Percentiles rank a stretch among this genome's conserved stretches.
Evolutionary conservation across 495 filamentous ascomycete genomes (phyloP).

Genomic region (Hyaloscypha variabilis): DNA sequence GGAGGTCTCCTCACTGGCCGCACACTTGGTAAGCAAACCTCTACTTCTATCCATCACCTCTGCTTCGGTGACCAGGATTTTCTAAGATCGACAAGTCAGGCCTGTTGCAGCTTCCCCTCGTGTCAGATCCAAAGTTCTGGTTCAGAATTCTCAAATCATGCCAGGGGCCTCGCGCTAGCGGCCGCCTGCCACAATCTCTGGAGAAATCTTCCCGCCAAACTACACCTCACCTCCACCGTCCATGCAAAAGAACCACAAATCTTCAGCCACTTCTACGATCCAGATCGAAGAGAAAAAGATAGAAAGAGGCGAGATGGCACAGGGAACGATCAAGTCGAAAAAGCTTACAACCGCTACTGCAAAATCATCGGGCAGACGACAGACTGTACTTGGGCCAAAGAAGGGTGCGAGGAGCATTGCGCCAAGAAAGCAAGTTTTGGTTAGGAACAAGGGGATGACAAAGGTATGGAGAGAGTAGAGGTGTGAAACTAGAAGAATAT

Average conservation of each 20-base stretch:
- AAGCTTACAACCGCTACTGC: slow-evolving; percentile 26
- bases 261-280: not conserved
- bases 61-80: too few species aligned
- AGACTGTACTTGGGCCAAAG: slow-evolving; percentile 40
- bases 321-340: slow-evolving; percentile 32
- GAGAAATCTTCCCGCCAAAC: not conserved
- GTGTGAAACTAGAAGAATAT: too few species aligned
- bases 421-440: slow-evolving; percentile 65
- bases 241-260: too few species aligned
- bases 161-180: slow-evolving; percentile 13
- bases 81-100: too few species aligned
- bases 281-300: not conserved
- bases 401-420: slow-evolving; percentile 64
- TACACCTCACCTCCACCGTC: not conserved
- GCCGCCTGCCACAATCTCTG: slow-evolving; percentile 20
- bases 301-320: slow-evolving; percentile 26
- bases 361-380: slow-evolving; percentile 4
- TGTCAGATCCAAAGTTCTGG: too few species aligned
- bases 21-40: too few species aligned
- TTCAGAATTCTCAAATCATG: too few species aligned
- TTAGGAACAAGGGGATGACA: slow-evolving; percentile 61
- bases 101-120: too few species aligned
- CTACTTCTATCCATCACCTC: too few species aligned
- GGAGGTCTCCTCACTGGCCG: too few species aligned
- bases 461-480: slow-evolving; percentile 37